Conservation (phyloP, 139 green algal genomes). For the Desmodesmus armatus region DNA sequence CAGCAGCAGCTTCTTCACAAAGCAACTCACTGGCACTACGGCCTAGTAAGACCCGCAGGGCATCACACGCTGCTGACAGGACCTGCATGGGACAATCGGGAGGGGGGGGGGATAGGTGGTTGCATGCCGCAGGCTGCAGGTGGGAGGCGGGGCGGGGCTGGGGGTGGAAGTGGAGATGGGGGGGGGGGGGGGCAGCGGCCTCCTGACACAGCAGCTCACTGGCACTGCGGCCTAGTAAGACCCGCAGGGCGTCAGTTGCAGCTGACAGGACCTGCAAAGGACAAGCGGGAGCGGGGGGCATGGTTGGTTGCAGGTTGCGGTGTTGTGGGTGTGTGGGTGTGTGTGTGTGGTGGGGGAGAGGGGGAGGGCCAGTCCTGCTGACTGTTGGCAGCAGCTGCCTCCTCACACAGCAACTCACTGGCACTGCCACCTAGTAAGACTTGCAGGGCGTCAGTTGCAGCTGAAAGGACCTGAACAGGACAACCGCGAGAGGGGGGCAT, state of each 20-base stretch:
- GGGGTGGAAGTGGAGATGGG: no score
- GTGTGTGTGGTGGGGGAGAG: no score
- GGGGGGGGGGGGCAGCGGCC: conserved; percentile 50
- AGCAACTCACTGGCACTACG: conserved; percentile 40
- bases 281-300: no score
- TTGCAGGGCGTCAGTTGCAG: conserved; percentile 57
- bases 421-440: conserved; percentile 44
- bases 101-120: no score
- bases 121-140: no score
- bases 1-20: conserved; percentile 52
- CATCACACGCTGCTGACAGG: conserved; percentile 58
- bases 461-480: conserved; percentile 61
- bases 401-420: conserved; percentile 47
- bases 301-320: no score
- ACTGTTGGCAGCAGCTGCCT: conserved; percentile 51
- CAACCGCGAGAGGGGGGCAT: no score
- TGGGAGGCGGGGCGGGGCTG: no score
- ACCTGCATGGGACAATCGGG: no score
- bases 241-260: conserved; percentile 54
- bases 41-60: conserved; percentile 53
- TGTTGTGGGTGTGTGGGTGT: no score
- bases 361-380: conserved; percentile 42
- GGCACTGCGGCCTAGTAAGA: conserved; percentile 43
- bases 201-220: conserved; percentile 53
- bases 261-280: conserved; percentile 64